These are phyloP conservation scores for Tubosaeta sp. DNA, from an alignment of 768 basidiomycete genomes.

Conservation along the genomic window DNA sequence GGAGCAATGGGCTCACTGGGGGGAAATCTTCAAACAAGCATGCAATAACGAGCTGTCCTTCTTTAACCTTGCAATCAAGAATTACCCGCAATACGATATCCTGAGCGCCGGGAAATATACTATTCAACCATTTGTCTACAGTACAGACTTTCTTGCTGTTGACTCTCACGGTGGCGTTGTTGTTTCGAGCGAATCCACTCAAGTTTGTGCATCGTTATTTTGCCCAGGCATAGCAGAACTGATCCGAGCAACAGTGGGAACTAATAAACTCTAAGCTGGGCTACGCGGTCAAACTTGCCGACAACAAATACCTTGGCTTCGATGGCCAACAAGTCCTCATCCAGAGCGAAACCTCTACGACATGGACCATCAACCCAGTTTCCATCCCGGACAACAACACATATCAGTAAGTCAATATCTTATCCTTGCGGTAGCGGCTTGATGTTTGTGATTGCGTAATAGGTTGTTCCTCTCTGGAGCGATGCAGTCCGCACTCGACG, in stretches of 20 bases:
- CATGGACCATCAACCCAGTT: neutral
- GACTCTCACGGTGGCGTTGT: neutral
- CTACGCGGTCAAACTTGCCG: neutral
- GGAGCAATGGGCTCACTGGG: neutral
- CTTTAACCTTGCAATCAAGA: neutral
- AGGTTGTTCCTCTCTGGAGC: neutral
- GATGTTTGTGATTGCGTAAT: no score
- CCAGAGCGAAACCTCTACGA: neutral
- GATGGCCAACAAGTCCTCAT: neutral
- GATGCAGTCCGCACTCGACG: neutral
- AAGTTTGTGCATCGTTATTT: neutral
- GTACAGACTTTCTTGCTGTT: neutral
- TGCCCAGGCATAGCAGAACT: neutral
- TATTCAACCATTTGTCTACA: neutral
- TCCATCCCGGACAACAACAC: neutral
- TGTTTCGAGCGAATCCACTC: neutral
- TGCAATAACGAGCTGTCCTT: neutral
- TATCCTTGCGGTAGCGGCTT: neutral
- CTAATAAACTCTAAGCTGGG: neutral
- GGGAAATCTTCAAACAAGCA: neutral
- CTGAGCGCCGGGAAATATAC: neutral
- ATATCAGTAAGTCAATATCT: neutral
- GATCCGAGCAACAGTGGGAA: neutral
- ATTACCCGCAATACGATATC: neutral
- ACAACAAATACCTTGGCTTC: neutral